Percentiles rank a stretch among this genome's conserved stretches.
These are phyloP conservation scores for Asterella californica DNA, from an alignment of 225 moss, liverwort and hornwort species.

Conservation along the genomic window DNA sequence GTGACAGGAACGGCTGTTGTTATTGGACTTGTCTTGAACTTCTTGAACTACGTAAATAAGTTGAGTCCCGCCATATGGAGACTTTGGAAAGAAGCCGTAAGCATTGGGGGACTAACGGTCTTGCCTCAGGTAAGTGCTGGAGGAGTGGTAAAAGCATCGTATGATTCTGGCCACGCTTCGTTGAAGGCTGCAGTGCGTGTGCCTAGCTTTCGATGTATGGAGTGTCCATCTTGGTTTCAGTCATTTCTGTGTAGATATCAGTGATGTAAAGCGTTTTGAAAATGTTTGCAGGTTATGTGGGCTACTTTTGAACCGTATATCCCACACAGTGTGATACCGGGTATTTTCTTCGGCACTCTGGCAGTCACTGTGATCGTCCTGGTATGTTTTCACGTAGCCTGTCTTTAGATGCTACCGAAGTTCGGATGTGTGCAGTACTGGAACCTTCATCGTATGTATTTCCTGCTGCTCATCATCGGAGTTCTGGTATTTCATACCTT, in stretches of 20 bases:
- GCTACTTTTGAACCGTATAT: constrained; percentile 73
- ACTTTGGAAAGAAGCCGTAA: constrained; percentile 62
- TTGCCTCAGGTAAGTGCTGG: constrained; percentile 60
- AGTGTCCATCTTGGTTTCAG: background rate
- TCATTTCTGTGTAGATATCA: background rate
- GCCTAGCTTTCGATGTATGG: background rate
- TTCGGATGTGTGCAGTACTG: background rate
- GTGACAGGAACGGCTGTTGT: constrained; percentile 47
- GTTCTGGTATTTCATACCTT: background rate
- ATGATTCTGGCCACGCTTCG: background rate
- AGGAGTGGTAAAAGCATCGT: background rate
- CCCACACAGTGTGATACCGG: constrained; percentile 64
- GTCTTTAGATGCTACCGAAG: background rate
- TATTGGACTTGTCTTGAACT: constrained; percentile 59
- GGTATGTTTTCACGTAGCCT: constrained; percentile 31
- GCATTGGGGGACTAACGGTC: constrained; percentile 61
- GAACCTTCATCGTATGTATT: background rate
- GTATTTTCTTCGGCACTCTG: constrained; percentile 46
- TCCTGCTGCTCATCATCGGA: background rate
- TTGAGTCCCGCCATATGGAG: constrained; percentile 61
- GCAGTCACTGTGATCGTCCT: constrained; percentile 57
- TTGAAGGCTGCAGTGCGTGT: background rate
- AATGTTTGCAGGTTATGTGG: constrained; percentile 78
- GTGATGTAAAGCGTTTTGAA: background rate
- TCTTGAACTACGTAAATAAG: constrained; percentile 57